Evolutionary conservation across 2,329 filamentous ascomycete species (phyloP).

Genomic region (Clarireedia hainanense): DNA sequence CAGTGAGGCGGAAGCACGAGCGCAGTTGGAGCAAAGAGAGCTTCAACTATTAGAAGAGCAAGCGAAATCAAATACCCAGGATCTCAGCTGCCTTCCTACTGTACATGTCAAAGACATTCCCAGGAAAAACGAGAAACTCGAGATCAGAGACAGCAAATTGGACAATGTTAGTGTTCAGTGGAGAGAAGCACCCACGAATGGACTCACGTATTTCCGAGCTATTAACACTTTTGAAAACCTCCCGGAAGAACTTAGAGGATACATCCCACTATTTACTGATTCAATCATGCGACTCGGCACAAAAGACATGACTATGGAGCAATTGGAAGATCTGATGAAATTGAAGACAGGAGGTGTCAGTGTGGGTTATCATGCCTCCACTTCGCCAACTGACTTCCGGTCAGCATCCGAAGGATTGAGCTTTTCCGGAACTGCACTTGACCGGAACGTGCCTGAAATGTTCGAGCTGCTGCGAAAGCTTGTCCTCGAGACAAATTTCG

Average conservation of each 20-base stretch:
- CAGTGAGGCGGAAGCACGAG: conserved; percentile 61
- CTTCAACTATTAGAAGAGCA: conserved; percentile 74
- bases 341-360: conserved; percentile 89
- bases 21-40: conserved; percentile 69
- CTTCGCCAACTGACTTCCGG: conserved; percentile 65
- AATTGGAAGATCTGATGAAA: conserved; percentile 93
- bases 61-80: conserved; percentile 73
- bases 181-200: conserved; percentile 90
- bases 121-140: conserved; percentile 56
- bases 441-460: conserved; percentile 86
- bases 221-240: conserved; percentile 73
- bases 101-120: conserved; percentile 87
- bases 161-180: conserved; percentile 70
- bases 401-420: conserved; percentile 72
- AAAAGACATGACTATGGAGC: conserved; percentile 79
- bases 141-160: conserved; percentile 56
- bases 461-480: conserved; percentile 75
- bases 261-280: conserved; percentile 87
- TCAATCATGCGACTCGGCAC: conserved; percentile 91
- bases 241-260: conserved; percentile 72
- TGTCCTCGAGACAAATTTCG: conserved; percentile 83
- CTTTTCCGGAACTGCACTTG: conserved; percentile 79
- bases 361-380: conserved; percentile 74
- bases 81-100: conserved; percentile 80
- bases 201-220: conserved; percentile 89